Evolutionary conservation across 2,329 filamentous ascomycete species (phyloP).

Genomic region (Sporothrix pseudoabietina): DNA sequence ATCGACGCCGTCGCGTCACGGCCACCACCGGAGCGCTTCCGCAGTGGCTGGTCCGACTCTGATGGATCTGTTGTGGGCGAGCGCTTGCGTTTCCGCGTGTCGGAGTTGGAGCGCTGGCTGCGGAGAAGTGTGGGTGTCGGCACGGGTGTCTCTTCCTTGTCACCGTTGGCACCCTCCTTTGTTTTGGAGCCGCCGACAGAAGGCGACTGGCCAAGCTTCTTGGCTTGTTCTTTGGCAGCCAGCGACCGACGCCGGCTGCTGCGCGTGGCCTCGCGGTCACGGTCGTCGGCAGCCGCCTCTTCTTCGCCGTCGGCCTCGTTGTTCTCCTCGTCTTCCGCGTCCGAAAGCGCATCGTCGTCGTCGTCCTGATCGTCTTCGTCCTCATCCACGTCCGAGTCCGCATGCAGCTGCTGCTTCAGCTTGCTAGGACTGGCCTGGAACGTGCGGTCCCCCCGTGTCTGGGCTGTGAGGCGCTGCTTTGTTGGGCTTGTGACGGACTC

Average conservation of each 20-base stretch:
- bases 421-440: slow-evolving; percentile 68
- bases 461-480: slow-evolving; percentile 19
- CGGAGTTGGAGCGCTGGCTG: slow-evolving; percentile 38
- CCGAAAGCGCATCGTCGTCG: slow-evolving; percentile 41
- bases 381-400: slow-evolving; percentile 46
- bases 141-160: slow-evolving; percentile 36
- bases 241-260: slow-evolving; percentile 38
- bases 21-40: slow-evolving; percentile 56
- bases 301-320: slow-evolving; percentile 43
- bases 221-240: slow-evolving; percentile 40
- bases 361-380: slow-evolving; percentile 42
- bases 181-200: slow-evolving; percentile 30
- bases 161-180: slow-evolving; percentile 32
- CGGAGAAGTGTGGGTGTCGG: slow-evolving; percentile 21
- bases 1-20: slow-evolving; percentile 37
- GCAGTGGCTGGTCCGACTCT: slow-evolving; percentile 52
- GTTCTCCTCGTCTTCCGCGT: slow-evolving; percentile 40
- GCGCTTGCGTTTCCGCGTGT: slow-evolving; percentile 56
- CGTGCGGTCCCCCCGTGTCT: slow-evolving; percentile 30
- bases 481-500: slow-evolving; percentile 50
- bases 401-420: slow-evolving; percentile 58
- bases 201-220: slow-evolving; percentile 24
- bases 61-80: slow-evolving; percentile 50
- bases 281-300: slow-evolving; percentile 30
- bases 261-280: slow-evolving; percentile 25